Evolutionary conservation across 257 asterid genomes (phyloP).

Genomic region (Scutellaria barbata): DNA sequence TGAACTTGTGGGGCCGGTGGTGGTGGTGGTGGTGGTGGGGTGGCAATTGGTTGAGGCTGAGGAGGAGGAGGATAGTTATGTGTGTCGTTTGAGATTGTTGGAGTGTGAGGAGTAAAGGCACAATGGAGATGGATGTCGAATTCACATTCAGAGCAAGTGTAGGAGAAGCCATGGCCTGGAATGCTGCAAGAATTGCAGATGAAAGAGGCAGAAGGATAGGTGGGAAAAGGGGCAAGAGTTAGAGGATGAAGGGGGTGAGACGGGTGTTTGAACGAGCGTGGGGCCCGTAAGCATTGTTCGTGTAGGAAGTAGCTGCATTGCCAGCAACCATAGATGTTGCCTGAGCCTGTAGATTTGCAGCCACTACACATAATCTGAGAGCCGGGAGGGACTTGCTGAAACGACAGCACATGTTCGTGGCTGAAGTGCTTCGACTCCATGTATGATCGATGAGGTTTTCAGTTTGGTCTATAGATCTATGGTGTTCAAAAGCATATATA

Average conservation of each 20-base stretch:
- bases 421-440: slow-evolving; percentile 22
- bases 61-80: slow-evolving; percentile 13
- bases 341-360: slow-evolving; percentile 35
- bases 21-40: slow-evolving; percentile 19
- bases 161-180: slow-evolving; percentile 50
- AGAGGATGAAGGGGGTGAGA: slow-evolving; percentile 59
- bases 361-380: slow-evolving; percentile 30
- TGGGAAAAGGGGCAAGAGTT: slow-evolving; percentile 55
- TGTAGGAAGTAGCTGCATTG: slow-evolving; percentile 53
- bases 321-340: slow-evolving; percentile 35
- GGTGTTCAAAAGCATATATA: neutral
- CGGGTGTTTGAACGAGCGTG: slow-evolving; percentile 50
- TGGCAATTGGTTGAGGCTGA: neutral
- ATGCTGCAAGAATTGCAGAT: slow-evolving; percentile 51
- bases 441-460: neutral
- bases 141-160: slow-evolving; percentile 55
- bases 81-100: neutral
- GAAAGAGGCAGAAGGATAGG: slow-evolving; percentile 52
- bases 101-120: slow-evolving; percentile 37
- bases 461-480: neutral
- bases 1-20: slow-evolving; percentile 11
- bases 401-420: slow-evolving; percentile 52
- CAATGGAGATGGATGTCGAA: slow-evolving; percentile 65
- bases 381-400: slow-evolving; percentile 52
- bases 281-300: slow-evolving; percentile 51